Evolutionary conservation across 805 yeast genomes (phyloP), one percentile per base, ranked within the genome.

Genomic region (Cyberlindnera samutprakarnensis): DNA sequence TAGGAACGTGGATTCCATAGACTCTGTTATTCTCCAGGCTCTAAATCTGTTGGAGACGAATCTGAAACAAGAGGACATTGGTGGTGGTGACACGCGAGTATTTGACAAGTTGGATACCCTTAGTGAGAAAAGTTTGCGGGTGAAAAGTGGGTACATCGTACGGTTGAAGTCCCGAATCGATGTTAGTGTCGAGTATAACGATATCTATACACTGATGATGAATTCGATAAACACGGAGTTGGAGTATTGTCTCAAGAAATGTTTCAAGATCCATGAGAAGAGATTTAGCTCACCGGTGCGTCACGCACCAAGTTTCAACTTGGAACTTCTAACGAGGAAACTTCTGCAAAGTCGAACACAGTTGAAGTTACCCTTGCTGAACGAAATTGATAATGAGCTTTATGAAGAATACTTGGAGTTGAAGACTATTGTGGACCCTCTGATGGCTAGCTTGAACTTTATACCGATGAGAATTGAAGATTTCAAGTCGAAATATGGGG

Each of bases 391-490:
- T 33, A 57, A 50, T 28, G 49, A 46, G 14, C 33, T 72, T 9
- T 66, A 67, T 45, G 51, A 57, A 8, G 61, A 62, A 28, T 76
- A 64, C 43, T 37, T 61, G 11, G 47, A 51, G 5, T 48, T 76
- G 25, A 65, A 63, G 27, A 54, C 58, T 13, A 54, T 59, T 22
- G 50, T 74, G 4, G 58, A 57, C 5, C 82, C 83, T 1, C 59
- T 77, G 14, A 65, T 62, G 25, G 75, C 70, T 6, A 61, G 65
- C 34, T 61, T 82, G 3, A 44, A 64, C 24, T 65, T 74, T 33
- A 59, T 78, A 2, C 80, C 81, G 0, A 45, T 57, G 14, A 59
- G 75, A 30, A 42, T 62, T 59, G 40, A 73, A 51, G 40, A 68
- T 46, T 51, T 77, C 60, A 49, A 57, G 43, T 32, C 44, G 42